Conservation (phyloP, 2,329 filamentous ascomycete genomes). For the Trichoderma citrinoviride region DNA sequence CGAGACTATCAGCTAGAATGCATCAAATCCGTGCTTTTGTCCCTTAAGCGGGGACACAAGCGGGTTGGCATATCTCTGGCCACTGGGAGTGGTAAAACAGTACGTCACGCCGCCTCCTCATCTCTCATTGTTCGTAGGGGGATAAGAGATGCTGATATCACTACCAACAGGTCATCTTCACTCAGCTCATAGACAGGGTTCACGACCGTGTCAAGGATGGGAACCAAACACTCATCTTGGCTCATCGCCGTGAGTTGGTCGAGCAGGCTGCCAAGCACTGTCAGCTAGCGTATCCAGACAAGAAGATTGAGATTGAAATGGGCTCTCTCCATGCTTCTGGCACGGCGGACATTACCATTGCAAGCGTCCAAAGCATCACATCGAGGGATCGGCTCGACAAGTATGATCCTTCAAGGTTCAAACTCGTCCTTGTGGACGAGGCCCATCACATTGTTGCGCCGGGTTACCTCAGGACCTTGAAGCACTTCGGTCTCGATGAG, state of each 20-base stretch:
- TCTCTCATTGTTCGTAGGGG: background rate
- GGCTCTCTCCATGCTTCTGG: constrained; percentile 73
- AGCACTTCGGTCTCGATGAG: constrained; percentile 70
- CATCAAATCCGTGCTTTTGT: constrained; percentile 73
- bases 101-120: constrained; percentile 33
- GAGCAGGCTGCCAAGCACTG: constrained; percentile 92
- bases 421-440: constrained; percentile 91
- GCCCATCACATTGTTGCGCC: constrained; percentile 92
- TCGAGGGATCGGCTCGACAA: constrained; percentile 76
- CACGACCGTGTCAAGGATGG: constrained; percentile 47
- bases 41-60: constrained; percentile 69
- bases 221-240: constrained; percentile 83
- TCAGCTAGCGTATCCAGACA: constrained; percentile 71
- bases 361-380: constrained; percentile 80
- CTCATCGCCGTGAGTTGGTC: constrained; percentile 88
- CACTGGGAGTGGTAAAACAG: constrained; percentile 87
- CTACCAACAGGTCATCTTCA: constrained; percentile 78
- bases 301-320: constrained; percentile 89
- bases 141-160: background rate
- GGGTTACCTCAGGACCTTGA: constrained; percentile 70
- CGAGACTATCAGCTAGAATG: constrained; percentile 90
- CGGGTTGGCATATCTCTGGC: constrained; percentile 81
- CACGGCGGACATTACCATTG: constrained; percentile 85
- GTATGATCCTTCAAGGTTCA: constrained; percentile 76
- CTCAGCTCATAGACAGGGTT: constrained; percentile 83